Conservation (phyloP, 129 eudicot genomes). For the Heracleum sosnowskyi region DNA sequence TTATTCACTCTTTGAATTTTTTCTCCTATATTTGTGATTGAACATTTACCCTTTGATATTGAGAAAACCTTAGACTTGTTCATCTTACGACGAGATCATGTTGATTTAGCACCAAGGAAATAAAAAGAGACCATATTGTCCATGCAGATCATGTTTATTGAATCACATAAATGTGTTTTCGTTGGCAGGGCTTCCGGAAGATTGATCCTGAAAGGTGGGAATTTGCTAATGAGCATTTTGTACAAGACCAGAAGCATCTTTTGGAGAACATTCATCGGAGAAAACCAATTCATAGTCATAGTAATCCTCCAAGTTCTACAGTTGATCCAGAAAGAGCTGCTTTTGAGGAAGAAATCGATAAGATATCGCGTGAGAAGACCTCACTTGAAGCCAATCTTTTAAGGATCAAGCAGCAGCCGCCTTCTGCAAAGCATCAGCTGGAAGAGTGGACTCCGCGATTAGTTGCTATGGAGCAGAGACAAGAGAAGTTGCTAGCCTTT, state of each 20-base stretch:
- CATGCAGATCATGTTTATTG: background rate
- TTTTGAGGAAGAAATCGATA: conserved; percentile 82
- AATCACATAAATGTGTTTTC: background rate
- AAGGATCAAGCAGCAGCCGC: conserved; percentile 54
- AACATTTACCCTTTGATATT: background rate
- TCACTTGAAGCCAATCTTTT: conserved; percentile 46
- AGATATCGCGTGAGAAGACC: conserved; percentile 62
- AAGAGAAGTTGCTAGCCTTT: conserved; percentile 41
- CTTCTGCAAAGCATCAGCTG: conserved; percentile 48
- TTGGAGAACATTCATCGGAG: conserved; percentile 79
- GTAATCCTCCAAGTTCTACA: conserved; percentile 56
- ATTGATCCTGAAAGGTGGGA: conserved; percentile 98
- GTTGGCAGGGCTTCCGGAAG: conserved; percentile 76
- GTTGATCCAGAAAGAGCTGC: conserved; percentile 74
- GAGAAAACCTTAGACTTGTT: background rate
- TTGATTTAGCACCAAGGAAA: background rate
- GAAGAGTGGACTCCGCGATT: conserved; percentile 59
- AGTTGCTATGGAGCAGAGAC: conserved; percentile 54
- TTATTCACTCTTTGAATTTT: background rate
- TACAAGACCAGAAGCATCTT: conserved; percentile 71
- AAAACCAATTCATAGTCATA: conserved; percentile 94
- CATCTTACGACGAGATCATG: background rate
- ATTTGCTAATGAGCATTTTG: conserved; percentile 84
- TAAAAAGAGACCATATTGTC: background rate
- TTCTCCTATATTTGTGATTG: background rate